These are phyloP conservation scores for Artemisia argyi DNA, from an alignment of 129 eudicot genomes.

Conservation along the genomic window DNA sequence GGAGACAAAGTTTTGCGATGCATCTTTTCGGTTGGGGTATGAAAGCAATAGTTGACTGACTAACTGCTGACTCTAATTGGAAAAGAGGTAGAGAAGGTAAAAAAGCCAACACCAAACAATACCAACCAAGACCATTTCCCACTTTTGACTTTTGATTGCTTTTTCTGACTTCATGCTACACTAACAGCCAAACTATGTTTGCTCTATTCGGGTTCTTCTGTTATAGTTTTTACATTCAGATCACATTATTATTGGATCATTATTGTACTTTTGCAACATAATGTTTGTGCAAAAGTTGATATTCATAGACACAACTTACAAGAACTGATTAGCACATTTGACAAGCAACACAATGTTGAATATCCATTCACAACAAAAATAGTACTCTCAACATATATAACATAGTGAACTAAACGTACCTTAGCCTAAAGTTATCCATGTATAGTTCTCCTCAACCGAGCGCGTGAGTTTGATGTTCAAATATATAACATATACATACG, in stretches of 20 bases:
- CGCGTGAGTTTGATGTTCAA: too few relatives aligned
- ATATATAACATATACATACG: too few relatives aligned
- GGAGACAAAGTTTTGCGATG: slow-evolving; percentile 35
- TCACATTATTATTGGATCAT: not conserved
- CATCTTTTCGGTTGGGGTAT: slow-evolving; percentile 28
- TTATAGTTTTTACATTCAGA: slow-evolving; percentile 2
- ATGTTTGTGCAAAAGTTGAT: not conserved
- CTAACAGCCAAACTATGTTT: slow-evolving; percentile 37
- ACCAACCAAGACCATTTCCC: slow-evolving; percentile 43
- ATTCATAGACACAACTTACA: not conserved
- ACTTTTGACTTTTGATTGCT: slow-evolving; percentile 9
- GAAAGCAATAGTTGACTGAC: slow-evolving; percentile 36
- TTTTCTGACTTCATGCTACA: slow-evolving; percentile 15
- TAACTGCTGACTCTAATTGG: slow-evolving; percentile 32
- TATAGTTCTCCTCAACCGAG: too few relatives aligned
- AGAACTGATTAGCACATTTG: not conserved
- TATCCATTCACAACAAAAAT: too few relatives aligned
- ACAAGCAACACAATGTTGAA: not conserved
- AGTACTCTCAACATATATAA: too few relatives aligned
- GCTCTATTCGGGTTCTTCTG: slow-evolving; percentile 29
- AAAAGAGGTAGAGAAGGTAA: slow-evolving; percentile 41
- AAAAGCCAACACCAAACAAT: slow-evolving; percentile 53
- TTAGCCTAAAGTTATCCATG: too few relatives aligned
- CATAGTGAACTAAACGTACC: too few relatives aligned
- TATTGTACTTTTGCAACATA: slow-evolving; percentile 1